Evolutionary conservation across 1,284 basidiomycete species (phyloP).

Genomic region (Microbotryum scabiosae): DNA sequence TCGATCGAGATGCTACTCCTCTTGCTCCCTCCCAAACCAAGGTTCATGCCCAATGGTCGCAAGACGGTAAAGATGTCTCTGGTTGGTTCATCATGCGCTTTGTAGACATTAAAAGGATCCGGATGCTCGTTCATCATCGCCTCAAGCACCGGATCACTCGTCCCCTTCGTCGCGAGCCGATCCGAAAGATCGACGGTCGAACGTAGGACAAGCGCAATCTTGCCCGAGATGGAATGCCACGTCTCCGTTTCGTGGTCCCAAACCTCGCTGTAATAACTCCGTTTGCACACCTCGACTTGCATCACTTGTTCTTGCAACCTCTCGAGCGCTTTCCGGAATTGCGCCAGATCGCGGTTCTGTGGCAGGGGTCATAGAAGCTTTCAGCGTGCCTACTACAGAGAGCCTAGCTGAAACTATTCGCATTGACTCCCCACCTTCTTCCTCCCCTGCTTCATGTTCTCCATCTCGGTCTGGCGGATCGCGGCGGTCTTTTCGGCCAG

Average conservation of each 20-base stretch:
- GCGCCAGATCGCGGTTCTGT: conserved; percentile 27
- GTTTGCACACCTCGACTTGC: conserved; percentile 32
- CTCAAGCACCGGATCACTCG: conserved; percentile 41
- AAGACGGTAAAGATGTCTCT: conserved; percentile 29
- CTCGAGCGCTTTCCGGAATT: conserved; percentile 32
- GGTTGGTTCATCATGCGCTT: conserved; percentile 4
- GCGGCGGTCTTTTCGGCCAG: conserved; percentile 30
- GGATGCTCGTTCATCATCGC: conserved; percentile 40
- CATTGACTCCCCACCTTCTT: conserved; percentile 21
- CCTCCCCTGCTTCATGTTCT: conserved; percentile 29
- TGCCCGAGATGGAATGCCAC: conserved; percentile 31
- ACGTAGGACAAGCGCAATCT: conserved; percentile 29
- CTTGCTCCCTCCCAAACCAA: conserved; percentile 10
- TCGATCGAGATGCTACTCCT: conserved; percentile 1
- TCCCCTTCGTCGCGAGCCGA: conserved; percentile 40
- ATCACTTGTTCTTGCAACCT: conserved; percentile 33
- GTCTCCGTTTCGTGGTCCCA: conserved; percentile 27
- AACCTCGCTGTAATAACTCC: conserved; percentile 32
- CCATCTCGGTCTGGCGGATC: conserved; percentile 33
- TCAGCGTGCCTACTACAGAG: too few species aligned
- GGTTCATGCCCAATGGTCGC: conserved; percentile 24
- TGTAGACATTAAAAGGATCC: conserved; percentile 41
- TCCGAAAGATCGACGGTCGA: conserved; percentile 37
- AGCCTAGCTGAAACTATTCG: too few species aligned
- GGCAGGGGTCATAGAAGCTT: too few species aligned